Base-by-base conservation (phyloP, 805 yeast genomes). In the Candida ulmi region DNA sequence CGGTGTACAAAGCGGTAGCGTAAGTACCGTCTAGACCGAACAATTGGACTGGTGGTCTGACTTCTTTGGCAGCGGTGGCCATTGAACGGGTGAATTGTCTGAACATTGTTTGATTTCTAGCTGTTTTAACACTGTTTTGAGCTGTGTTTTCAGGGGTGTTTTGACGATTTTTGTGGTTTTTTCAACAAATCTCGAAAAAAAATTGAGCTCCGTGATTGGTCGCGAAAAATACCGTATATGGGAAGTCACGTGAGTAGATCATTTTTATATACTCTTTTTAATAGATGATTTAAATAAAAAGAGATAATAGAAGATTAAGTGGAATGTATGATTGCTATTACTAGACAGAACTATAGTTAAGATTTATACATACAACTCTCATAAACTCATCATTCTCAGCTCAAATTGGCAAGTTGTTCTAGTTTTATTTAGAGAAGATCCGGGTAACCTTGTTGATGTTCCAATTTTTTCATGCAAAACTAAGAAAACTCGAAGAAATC, bases 1-100 rank as follows among this genome's bases (percentile, higher is more conserved):
- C 97, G 40, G 90, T 73, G 78, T 81, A 91, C 56, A 93, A 76
- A 36, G 99, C 96, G 42, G 88, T 76, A 54, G 98, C 99, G 67
- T 91, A 91, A 50, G 98, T 88, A 61, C 98, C 99, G 54, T 90
- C 97, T 53, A 91, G 70, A 49, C 98, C 98, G 59, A 77, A 91
- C 63, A 91, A 76, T 76, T 88, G 96, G 48, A 91, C 85, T 41
- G 98, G 97, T 39, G 95, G 88, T 66, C 80, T 82, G 58, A 76
- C 76, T 43, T 75, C 44, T 58, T 71, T 68, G 57, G 80, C 65
- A 52, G 86, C 83, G 43, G 90, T 67, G 58, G 95, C 91, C 71
- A 83, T 63, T 42, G 82, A 68, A 71, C 90, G 83, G 61, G 71
- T 58, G 61, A 79, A 78, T 56, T 73, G 70, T 70, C 83, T 83